These are phyloP conservation scores for Herpetomonas tarakana DNA, from an alignment of 208 protist species.

Conservation along the genomic window DNA sequence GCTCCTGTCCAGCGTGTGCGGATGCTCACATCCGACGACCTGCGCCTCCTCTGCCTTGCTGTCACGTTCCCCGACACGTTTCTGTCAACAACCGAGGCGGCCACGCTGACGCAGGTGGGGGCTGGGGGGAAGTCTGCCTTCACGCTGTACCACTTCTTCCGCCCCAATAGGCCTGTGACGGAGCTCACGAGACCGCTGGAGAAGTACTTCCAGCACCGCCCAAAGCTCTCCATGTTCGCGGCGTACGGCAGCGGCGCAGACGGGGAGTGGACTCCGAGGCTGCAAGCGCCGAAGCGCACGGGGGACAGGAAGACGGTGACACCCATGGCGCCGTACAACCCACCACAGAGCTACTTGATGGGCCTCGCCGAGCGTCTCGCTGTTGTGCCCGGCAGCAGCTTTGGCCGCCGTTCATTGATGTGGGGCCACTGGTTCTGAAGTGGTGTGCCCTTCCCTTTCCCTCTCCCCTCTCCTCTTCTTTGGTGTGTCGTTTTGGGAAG, in stretches of 20 bases:
- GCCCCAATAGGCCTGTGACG: conserved; percentile 72
- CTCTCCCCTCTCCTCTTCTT: background rate
- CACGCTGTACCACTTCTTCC: conserved; percentile 79
- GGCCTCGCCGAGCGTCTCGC: conserved; percentile 81
- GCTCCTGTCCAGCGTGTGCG: conserved; percentile 42
- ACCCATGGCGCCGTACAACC: conserved; percentile 50
- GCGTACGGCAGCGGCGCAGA: conserved; percentile 11
- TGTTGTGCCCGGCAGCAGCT: conserved; percentile 71
- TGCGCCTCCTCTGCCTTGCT: conserved; percentile 74
- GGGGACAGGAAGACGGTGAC: conserved; percentile 25
- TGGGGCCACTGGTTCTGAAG: conserved; percentile 88
- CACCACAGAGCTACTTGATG: conserved; percentile 85
- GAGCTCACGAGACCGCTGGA: conserved; percentile 78
- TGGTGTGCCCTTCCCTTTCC: background rate
- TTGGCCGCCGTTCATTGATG: conserved; percentile 82
- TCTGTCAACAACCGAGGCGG: conserved; percentile 26
- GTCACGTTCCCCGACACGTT: conserved; percentile 42
- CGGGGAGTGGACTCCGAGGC: conserved; percentile 41
- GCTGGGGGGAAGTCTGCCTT: conserved; percentile 17
- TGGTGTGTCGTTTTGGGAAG: conserved; percentile 3
- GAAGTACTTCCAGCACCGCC: conserved; percentile 69
- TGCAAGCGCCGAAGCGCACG: conserved; percentile 50
- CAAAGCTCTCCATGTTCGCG: conserved; percentile 19
- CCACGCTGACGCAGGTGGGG: conserved; percentile 22
- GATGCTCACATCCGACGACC: conserved; percentile 66